These are phyloP conservation scores for Candida krabiensis DNA, from an alignment of 805 yeast genomes.

Conservation along the genomic window DNA sequence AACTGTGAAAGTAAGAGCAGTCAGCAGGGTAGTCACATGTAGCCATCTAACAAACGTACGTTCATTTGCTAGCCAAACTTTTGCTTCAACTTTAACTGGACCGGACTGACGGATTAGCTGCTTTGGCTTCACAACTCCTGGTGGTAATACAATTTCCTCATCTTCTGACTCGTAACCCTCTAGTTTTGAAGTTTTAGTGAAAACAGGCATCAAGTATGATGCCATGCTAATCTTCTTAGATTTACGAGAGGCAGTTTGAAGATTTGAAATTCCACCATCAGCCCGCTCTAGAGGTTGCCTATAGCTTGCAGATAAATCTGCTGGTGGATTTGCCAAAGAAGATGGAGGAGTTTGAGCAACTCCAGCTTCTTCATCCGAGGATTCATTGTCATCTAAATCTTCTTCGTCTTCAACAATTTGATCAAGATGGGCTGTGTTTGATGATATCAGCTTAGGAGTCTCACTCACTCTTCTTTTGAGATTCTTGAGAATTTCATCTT, in stretches of 20 bases:
- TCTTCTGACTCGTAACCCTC: slow-evolving; percentile 72
- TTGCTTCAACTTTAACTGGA: slow-evolving; percentile 92
- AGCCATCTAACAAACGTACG: slow-evolving; percentile 97
- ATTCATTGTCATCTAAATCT: slow-evolving; percentile 43
- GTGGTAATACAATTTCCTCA: slow-evolving; percentile 81
- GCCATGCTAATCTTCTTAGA: slow-evolving; percentile 19
- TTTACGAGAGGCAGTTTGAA: no score
- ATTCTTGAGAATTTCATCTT: slow-evolving; percentile 35
- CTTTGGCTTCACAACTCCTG: slow-evolving; percentile 84
- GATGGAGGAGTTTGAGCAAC: slow-evolving; percentile 28
- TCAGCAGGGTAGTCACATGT: slow-evolving; percentile 79
- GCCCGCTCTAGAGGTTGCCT: slow-evolving; percentile 4
- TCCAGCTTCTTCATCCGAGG: slow-evolving; percentile 60
- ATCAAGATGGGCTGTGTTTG: slow-evolving; percentile 31
- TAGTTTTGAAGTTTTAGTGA: slow-evolving; percentile 32
- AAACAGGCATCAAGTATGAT: slow-evolving; percentile 32
- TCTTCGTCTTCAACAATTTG: slow-evolving; percentile 35
- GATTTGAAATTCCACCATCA: neutral
- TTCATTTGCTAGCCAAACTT: slow-evolving; percentile 98
- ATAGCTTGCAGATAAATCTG: no score
- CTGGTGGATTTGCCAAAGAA: slow-evolving; percentile 1
- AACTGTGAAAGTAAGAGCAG: slow-evolving; percentile 81
- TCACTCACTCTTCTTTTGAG: slow-evolving; percentile 45
- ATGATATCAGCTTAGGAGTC: slow-evolving; percentile 33
- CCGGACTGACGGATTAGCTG: slow-evolving; percentile 82